Evolutionary conservation across 495 filamentous ascomycete genomes (phyloP).

Genomic region (Podospora fimiseda): DNA sequence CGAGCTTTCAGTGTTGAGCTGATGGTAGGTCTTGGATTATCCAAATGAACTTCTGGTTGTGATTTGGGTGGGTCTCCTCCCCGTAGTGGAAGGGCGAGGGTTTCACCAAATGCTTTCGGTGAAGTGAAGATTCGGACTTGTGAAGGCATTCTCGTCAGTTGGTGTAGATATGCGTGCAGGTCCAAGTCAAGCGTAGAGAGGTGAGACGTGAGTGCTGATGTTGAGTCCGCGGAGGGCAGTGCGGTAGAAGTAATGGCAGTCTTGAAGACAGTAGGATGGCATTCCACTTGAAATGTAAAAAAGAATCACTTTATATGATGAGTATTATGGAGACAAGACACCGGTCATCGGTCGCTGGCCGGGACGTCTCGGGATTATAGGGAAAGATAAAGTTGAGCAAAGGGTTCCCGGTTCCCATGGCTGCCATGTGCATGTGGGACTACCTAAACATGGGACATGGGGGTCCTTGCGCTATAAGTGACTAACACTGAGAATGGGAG

Average conservation of each 20-base stretch:
- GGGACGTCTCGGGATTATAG: conserved; percentile 21
- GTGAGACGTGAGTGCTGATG: conserved; percentile 67
- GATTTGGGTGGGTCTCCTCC: conserved; percentile 9
- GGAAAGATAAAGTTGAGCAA: not conserved
- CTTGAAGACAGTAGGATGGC: conserved; percentile 76
- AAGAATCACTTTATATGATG: not conserved
- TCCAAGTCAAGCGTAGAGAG: conserved; percentile 58
- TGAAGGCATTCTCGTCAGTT: conserved; percentile 43
- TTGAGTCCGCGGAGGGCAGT: conserved; percentile 76
- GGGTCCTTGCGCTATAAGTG: not conserved
- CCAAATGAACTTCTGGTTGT: conserved; percentile 21
- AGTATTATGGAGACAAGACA: not conserved
- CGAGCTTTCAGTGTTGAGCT: conserved; percentile 23
- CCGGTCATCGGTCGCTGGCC: conserved; percentile 10
- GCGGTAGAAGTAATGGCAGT: conserved; percentile 90
- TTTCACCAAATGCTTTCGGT: conserved; percentile 66
- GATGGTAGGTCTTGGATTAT: conserved; percentile 24
- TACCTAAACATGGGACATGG: not conserved
- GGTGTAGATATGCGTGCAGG: not conserved
- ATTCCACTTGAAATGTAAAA: conserved; percentile 46
- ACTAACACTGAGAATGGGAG: not conserved
- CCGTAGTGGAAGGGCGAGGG: conserved; percentile 40
- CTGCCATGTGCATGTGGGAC: conserved; percentile 12
- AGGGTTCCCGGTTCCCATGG: not conserved
- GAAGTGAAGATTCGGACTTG: conserved; percentile 57